Percentiles rank a stretch among this genome's conserved stretches.
Evolutionary conservation across 2,329 filamentous ascomycete species (phyloP).

Genomic region (Monascus ruber): DNA sequence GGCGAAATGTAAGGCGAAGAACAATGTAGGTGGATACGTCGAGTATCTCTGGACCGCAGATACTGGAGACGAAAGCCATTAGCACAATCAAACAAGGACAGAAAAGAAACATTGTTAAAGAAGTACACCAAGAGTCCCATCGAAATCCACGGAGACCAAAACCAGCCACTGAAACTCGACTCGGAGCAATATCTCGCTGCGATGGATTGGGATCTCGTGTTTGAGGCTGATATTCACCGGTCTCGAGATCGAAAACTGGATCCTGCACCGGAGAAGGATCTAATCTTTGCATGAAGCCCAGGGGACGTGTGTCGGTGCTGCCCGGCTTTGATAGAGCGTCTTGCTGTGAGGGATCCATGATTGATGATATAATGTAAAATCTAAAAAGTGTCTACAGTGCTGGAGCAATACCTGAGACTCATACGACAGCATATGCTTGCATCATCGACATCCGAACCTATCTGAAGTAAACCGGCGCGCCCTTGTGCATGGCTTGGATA

Average conservation of each 20-base stretch:
- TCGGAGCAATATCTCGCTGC: conserved; percentile 2
- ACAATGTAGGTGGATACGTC: conserved; percentile 70
- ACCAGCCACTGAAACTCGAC: conserved; percentile 11
- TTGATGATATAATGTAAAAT: conserved; percentile 1
- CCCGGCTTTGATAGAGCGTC: conserved; percentile 10
- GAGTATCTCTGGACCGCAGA: conserved; percentile 76
- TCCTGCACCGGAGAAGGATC: conserved; percentile 72
- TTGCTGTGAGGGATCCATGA: conserved; percentile 8
- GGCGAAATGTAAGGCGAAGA: conserved; percentile 63
- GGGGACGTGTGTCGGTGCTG: conserved; percentile 32
- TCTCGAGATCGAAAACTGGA: conserved; percentile 34
- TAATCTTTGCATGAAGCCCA: conserved; percentile 60
- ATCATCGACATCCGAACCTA: too few species aligned
- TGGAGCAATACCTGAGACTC: background rate
- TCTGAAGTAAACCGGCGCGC: too few species aligned
- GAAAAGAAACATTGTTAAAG: background rate
- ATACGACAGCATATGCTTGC: too few species aligned
- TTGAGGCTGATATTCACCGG: conserved; percentile 36
- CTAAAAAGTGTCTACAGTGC: background rate
- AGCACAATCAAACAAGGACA: background rate
- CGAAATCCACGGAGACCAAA: conserved; percentile 57
- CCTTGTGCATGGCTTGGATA: too few species aligned
- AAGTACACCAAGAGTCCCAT: conserved; percentile 64
- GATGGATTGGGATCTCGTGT: conserved; percentile 6
- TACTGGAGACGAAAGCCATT: conserved; percentile 37